phyloP scores from a whole-genome alignment of 805 yeast species.

The Kluyveromyces nonfermentans region DNA sequence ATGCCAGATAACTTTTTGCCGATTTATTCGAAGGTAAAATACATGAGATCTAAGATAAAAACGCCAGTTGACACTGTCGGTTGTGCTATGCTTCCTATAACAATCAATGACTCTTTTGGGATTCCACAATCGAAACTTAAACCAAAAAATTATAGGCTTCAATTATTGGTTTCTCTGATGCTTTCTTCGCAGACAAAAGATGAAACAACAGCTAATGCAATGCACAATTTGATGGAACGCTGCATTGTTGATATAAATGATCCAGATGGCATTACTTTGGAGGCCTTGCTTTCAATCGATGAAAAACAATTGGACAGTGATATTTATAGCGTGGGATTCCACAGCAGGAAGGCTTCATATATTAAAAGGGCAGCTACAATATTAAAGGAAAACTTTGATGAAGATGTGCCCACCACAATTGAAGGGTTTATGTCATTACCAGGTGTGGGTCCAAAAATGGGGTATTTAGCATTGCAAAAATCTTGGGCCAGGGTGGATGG shows the following conservation, averaged over 20 bases:
- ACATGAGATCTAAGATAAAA: conserved; percentile 53
- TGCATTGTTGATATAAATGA: conserved; percentile 32
- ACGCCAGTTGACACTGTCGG: conserved; percentile 91
- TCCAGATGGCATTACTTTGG: conserved; percentile 45
- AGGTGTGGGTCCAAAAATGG: conserved; percentile 97
- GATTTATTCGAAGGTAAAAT: conserved; percentile 50
- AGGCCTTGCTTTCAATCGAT: conserved; percentile 40
- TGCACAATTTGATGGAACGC: conserved; percentile 46
- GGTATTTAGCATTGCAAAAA: conserved; percentile 64
- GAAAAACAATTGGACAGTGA: conserved; percentile 52
- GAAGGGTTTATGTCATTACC: conserved; percentile 62
- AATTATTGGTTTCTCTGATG: conserved; percentile 71
- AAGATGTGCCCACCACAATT: conserved; percentile 66
- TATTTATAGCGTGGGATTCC: conserved; percentile 82
- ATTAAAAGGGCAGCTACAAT: conserved; percentile 53
- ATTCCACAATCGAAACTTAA: conserved; percentile 18
- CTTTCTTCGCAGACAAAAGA: conserved; percentile 89
- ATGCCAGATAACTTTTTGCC: conserved; percentile 42
- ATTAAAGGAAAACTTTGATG: conserved; percentile 38
- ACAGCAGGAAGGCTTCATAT: conserved; percentile 64
- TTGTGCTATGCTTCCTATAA: conserved; percentile 51
- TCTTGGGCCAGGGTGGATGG: conserved; percentile 76
- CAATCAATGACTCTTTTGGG: conserved; percentile 26
- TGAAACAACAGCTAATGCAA: conserved; percentile 69
- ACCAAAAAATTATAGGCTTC: conserved; percentile 47